Conservation (phyloP, 2,329 filamentous ascomycete species). For the Cladosporium velox region DNA sequence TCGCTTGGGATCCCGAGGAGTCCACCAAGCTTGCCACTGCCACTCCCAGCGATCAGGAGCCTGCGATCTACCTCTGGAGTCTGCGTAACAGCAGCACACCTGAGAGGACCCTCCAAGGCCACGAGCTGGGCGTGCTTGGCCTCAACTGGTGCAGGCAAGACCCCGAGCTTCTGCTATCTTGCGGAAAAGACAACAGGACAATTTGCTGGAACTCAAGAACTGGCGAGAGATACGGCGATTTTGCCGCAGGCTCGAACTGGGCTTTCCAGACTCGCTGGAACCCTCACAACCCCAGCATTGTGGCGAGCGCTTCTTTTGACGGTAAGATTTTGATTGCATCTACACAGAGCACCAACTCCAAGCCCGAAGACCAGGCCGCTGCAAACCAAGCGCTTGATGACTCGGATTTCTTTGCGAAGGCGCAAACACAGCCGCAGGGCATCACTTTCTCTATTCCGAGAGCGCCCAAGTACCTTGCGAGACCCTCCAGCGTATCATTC, state of each 20-base stretch:
- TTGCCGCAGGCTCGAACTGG: slow-evolving; percentile 98
- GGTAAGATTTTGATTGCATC: slow-evolving; percentile 94
- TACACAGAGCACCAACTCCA: slow-evolving; percentile 86
- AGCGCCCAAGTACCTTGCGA: slow-evolving; percentile 87
- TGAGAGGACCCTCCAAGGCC: slow-evolving; percentile 83
- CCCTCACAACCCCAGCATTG: slow-evolving; percentile 86
- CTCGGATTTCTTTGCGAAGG: slow-evolving; percentile 94
- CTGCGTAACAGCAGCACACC: slow-evolving; percentile 94
- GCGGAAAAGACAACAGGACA: slow-evolving; percentile 94
- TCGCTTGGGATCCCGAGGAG: slow-evolving; percentile 95
- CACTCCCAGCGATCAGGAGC: slow-evolving; percentile 83
- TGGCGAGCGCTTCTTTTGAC: slow-evolving; percentile 94
- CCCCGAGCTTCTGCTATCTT: slow-evolving; percentile 83
- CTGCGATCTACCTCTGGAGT: slow-evolving; percentile 91
- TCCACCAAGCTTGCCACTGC: slow-evolving; percentile 91
- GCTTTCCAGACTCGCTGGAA: slow-evolving; percentile 95
- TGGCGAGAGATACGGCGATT: slow-evolving; percentile 83
- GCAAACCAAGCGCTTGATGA: slow-evolving; percentile 72
- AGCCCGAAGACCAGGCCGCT: slow-evolving; percentile 63
- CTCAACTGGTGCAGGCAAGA: slow-evolving; percentile 96
- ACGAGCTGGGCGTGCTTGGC: slow-evolving; percentile 90
- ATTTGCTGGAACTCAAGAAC: slow-evolving; percentile 96
- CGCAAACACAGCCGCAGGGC: slow-evolving; percentile 86
- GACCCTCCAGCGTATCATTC: slow-evolving; percentile 83
- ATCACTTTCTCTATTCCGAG: slow-evolving; percentile 84